Evolutionary conservation across 2,329 filamentous ascomycete genomes (phyloP), one percentile per base, ranked within the genome.

Genomic region (Helotiales sp.): DNA sequence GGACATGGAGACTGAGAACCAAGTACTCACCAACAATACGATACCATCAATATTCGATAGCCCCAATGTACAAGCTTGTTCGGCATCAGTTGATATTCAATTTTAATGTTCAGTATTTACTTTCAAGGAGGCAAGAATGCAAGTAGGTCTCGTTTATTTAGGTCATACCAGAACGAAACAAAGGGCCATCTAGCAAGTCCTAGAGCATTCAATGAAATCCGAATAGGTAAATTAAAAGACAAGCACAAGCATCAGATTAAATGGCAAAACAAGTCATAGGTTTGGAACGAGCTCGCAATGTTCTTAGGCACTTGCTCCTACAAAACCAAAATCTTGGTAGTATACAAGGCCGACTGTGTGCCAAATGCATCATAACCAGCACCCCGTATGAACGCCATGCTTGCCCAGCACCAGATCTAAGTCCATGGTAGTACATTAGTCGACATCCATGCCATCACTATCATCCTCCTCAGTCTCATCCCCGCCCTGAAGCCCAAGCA

Each of bases 391-490:
- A 44, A 44, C 40, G 40, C 40, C 40, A 25, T 27, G 19, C 40
- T 44, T 25, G n/a, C 36, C 36, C 4, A 10, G 12, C 12, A 44
- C 40, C 40, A 15, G 31, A 34, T 19, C 40, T 12, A 19, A 25
- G 15, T 6, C 40, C 27, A 25, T 44, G 27, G 22, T 40, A 40
- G 40, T 15, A 44, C 40, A 44, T 10, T 63, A 70, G 54, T 69
- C 68, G 24, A 70, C 55, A 29, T 71, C 69, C 67, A 71, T 70
- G 15, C 56, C 64, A 44, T 70, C 70, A 58, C 65, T 68, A 34
- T 51, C 60, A 27, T 72, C 70, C n/a, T 68, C 68, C 51, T 71
- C 70, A 1, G 70, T 71, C 47, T 70, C 69, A 56, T 71, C 69
- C 1, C 64, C 68, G 2, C 66, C 67, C 2, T 62, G 54, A 40